These are phyloP conservation scores for Olyra latifolia DNA, from an alignment of 176 grass and related monocot genomes.

Conservation along the genomic window DNA sequence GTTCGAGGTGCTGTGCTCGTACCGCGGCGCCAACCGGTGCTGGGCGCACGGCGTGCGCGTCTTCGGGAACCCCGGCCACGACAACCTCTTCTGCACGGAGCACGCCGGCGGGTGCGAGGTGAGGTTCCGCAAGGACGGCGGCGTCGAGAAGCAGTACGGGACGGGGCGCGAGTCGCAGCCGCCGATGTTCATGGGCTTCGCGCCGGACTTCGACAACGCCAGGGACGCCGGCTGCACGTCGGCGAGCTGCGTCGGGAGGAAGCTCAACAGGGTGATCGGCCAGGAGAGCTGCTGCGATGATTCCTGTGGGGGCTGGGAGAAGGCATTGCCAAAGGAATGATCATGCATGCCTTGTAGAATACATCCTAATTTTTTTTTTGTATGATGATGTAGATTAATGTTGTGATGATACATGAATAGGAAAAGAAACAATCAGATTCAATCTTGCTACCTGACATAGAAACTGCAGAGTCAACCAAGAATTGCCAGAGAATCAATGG, in stretches of 20 bases:
- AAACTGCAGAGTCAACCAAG: background rate
- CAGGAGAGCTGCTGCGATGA: slow-evolving; percentile 58
- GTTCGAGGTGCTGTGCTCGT: slow-evolving; percentile 62
- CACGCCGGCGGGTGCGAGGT: slow-evolving; percentile 39
- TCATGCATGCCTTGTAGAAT: slow-evolving; percentile 31
- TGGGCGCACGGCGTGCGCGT: slow-evolving; percentile 54
- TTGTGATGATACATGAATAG: slow-evolving; percentile 20
- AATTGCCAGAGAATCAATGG: background rate
- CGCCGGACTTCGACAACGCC: slow-evolving; percentile 66
- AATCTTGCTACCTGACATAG: background rate
- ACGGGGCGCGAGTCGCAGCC: slow-evolving; percentile 19
- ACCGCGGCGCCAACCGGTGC: slow-evolving; percentile 60
- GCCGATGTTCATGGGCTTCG: slow-evolving; percentile 53
- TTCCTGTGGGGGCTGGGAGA: slow-evolving; percentile 50
- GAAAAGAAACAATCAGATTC: slow-evolving; percentile 19
- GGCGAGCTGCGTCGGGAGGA: slow-evolving; percentile 48
- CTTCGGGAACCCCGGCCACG: slow-evolving; percentile 53
- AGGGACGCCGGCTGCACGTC: slow-evolving; percentile 40
- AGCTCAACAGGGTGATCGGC: slow-evolving; percentile 56
- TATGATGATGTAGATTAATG: slow-evolving; percentile 27
- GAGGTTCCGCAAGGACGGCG: slow-evolving; percentile 53
- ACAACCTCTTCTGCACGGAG: slow-evolving; percentile 52
- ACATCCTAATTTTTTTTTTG: background rate
- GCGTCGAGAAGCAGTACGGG: slow-evolving; percentile 60
- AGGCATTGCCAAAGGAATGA: slow-evolving; percentile 14